These are phyloP conservation scores for Pythium phragmiticola DNA, from an alignment of 352 stramenopile genomes.

Conservation along the genomic window DNA sequence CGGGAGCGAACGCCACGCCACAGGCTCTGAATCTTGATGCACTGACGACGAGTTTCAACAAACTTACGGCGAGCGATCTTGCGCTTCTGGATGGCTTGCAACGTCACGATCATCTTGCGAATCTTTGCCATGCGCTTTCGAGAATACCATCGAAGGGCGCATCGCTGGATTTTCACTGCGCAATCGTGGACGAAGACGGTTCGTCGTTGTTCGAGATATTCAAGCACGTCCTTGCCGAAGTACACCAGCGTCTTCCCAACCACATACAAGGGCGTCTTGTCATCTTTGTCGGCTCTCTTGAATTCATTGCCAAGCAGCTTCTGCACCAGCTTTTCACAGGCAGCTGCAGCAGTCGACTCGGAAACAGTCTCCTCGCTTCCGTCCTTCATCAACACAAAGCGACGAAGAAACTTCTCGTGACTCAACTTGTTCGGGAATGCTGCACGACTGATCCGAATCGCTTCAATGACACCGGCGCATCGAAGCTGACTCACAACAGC, in stretches of 20 bases:
- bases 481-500: slow-evolving; percentile 85
- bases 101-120: slow-evolving; percentile 45
- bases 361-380: slow-evolving; percentile 23
- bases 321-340: slow-evolving; percentile 58
- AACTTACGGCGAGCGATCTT: slow-evolving; percentile 47
- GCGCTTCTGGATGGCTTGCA: slow-evolving; percentile 60
- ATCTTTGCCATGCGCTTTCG: slow-evolving; percentile 49
- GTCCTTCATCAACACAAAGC: slow-evolving; percentile 76
- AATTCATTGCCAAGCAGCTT: slow-evolving; percentile 52
- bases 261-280: slow-evolving; percentile 57
- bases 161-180: slow-evolving; percentile 62
- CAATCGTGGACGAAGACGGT: slow-evolving; percentile 71
- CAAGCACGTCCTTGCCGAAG: slow-evolving; percentile 92
- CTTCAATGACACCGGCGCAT: slow-evolving; percentile 88
- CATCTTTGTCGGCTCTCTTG: slow-evolving; percentile 33
- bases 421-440: slow-evolving; percentile 93
- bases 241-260: slow-evolving; percentile 91
- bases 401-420: slow-evolving; percentile 87
- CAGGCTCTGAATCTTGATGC: slow-evolving; percentile 65
- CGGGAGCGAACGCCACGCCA: slow-evolving; percentile 72
- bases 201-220: slow-evolving; percentile 84
- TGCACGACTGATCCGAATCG: slow-evolving; percentile 87
- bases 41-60: slow-evolving; percentile 38
- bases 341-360: slow-evolving; percentile 54
- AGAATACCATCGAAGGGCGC: slow-evolving; percentile 52